Percentiles rank a stretch among this genome's conserved stretches.
Conservation (phyloP, 805 yeast species). For the Hanseniaspora nectarophila region DNA sequence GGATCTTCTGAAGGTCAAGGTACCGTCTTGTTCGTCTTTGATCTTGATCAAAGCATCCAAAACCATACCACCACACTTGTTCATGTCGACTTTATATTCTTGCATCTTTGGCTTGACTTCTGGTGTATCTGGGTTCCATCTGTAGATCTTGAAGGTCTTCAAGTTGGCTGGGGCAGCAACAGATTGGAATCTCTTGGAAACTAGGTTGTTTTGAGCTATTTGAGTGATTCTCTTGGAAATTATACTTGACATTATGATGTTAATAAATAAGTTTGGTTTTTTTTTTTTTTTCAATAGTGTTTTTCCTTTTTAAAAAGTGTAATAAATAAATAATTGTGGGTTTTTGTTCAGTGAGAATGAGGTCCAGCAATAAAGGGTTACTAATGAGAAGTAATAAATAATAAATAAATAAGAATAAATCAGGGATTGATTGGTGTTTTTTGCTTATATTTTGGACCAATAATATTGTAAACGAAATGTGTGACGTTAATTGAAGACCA, state of each 20-base stretch:
- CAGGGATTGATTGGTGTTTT: constrained; percentile 3
- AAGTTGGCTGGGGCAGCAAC: constrained; percentile 41
- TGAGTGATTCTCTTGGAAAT: background rate
- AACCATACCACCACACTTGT: constrained; percentile 95
- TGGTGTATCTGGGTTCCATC: constrained; percentile 98
- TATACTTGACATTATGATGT: constrained; percentile 3
- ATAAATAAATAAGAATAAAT: constrained; percentile 2
- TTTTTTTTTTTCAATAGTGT: background rate
- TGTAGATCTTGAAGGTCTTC: constrained; percentile 83
- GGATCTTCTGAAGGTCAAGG: constrained; percentile 92
- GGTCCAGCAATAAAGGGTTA: background rate
- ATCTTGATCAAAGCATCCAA: constrained; percentile 88
- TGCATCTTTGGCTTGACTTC: constrained; percentile 80
- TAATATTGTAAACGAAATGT: too few species aligned
- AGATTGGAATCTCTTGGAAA: constrained; percentile 13
- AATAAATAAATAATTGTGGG: background rate
- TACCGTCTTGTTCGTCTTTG: constrained; percentile 92
- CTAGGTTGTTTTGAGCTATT: background rate
- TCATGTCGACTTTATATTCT: constrained; percentile 71
- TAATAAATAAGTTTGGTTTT: too few species aligned
- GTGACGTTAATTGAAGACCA: too few species aligned
- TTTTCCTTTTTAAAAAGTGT: constrained; percentile 1
- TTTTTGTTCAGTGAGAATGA: background rate
- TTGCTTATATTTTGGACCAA: too few species aligned
- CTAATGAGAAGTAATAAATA: background rate